phyloP scores from a whole-genome alignment of 2,329 filamentous ascomycete species.

The Sporothrix protearum region DNA sequence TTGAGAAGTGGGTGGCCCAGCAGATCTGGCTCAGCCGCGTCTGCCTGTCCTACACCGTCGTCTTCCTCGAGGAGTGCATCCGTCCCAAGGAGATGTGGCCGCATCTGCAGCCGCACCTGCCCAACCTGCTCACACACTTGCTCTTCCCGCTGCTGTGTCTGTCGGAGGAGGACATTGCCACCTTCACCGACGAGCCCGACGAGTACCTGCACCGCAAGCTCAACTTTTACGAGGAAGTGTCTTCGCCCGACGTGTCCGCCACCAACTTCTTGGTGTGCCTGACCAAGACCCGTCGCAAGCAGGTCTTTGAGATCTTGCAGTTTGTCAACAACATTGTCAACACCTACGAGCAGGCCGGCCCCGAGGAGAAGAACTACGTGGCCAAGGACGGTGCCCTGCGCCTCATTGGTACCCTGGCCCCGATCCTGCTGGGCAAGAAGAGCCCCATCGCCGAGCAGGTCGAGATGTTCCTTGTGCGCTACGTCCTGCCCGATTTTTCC shows the following conservation, averaged over 20 bases:
- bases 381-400: conserved; percentile 94
- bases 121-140: conserved; percentile 88
- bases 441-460: conserved; percentile 96
- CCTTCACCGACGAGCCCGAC: conserved; percentile 90
- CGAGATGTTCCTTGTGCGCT: conserved; percentile 96
- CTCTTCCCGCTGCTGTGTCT: conserved; percentile 95
- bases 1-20: conserved; percentile 97
- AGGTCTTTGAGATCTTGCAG: conserved; percentile 89
- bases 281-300: conserved; percentile 90
- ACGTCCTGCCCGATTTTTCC: conserved; percentile 97
- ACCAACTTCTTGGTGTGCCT: conserved; percentile 95
- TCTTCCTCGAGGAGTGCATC: conserved; percentile 95
- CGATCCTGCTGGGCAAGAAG: conserved; percentile 95
- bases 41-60: conserved; percentile 86
- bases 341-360: conserved; percentile 79
- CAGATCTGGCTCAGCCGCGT: conserved; percentile 92
- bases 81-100: conserved; percentile 97
- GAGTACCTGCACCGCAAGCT: conserved; percentile 97
- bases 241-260: conserved; percentile 88
- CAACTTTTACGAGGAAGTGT: conserved; percentile 97
- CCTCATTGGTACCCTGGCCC: conserved; percentile 94
- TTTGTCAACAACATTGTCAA: conserved; percentile 96
- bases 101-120: conserved; percentile 87
- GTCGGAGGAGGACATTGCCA: conserved; percentile 84
- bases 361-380: conserved; percentile 86